phyloP scores from a whole-genome alignment of 441 rosid species.

The Gossypium aridum region DNA sequence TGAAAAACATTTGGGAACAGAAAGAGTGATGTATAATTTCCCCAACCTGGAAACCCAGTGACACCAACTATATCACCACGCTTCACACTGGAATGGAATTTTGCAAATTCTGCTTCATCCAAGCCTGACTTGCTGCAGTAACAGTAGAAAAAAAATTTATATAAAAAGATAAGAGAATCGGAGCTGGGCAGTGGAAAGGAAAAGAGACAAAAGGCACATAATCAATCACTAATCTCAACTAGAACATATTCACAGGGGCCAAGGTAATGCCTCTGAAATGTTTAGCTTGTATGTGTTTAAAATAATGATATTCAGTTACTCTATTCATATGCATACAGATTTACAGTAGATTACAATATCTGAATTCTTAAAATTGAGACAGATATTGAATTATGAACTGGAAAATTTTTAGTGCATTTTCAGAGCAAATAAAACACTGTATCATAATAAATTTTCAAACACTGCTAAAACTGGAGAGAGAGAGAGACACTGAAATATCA shows the following conservation, averaged over 20 bases:
- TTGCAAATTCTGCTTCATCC: constrained; percentile 60
- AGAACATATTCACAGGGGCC: not conserved
- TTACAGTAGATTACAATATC: not conserved
- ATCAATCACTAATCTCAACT: not conserved
- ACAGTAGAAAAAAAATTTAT: not conserved
- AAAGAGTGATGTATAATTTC: not conserved
- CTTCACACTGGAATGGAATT: constrained; percentile 57
- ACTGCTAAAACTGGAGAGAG: not conserved
- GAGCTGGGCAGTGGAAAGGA: too few species aligned
- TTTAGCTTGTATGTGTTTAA: not conserved
- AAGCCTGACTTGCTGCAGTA: constrained; percentile 58
- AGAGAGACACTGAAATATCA: not conserved
- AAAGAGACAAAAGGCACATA: not conserved
- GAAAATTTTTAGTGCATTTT: not conserved
- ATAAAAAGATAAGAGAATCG: not conserved
- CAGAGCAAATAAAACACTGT: not conserved
- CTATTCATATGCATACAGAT: not conserved
- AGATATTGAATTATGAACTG: not conserved
- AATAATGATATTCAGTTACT: not conserved
- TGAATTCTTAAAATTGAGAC: not conserved
- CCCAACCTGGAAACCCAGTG: constrained; percentile 81
- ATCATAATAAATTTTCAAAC: not conserved
- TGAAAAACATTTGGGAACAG: not conserved
- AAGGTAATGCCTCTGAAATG: not conserved
- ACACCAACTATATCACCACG: constrained; percentile 89